These are phyloP conservation scores for Capsella rubella DNA, from an alignment of 441 rosid genomes.

Conservation along the genomic window DNA sequence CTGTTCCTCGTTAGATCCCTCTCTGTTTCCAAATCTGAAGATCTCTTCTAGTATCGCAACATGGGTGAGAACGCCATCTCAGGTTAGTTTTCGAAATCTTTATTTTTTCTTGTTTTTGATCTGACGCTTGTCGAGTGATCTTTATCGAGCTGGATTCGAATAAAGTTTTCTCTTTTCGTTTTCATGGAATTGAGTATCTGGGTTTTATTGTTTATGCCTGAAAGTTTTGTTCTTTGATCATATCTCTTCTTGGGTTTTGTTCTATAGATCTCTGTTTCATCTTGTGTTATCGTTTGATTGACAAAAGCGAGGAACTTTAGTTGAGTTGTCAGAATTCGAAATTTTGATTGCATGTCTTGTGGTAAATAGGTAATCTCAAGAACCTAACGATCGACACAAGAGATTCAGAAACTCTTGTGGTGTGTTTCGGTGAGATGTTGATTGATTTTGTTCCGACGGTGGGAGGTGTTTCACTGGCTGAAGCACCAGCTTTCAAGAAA, in stretches of 20 bases:
- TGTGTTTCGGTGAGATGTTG: conserved; percentile 96
- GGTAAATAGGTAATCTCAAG: conserved; percentile 51
- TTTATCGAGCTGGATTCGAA: conserved; percentile 23
- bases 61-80: conserved; percentile 60
- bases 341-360: conserved; percentile 1
- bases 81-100: conserved; percentile 46
- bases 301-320: neutral
- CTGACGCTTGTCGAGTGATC: conserved; percentile 1
- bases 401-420: conserved; percentile 55
- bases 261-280: conserved; percentile 37
- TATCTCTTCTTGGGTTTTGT: conserved; percentile 25
- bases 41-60: conserved; percentile 23
- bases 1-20: neutral
- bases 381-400: conserved; percentile 41
- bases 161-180: conserved; percentile 11
- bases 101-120: conserved; percentile 34
- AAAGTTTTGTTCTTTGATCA: conserved; percentile 43
- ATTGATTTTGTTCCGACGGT: conserved; percentile 97
- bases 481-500: conserved; percentile 97
- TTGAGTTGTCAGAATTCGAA: conserved; percentile 9
- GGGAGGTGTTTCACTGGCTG: conserved; percentile 90
- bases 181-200: conserved; percentile 25
- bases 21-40: conserved; percentile 31
- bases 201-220: conserved; percentile 11
- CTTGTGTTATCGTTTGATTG: conserved; percentile 22